Percentiles rank a stretch among this genome's conserved stretches.
Evolutionary conservation across 2,329 filamentous ascomycete species (phyloP).

Genomic region (Aspergillus flavus): DNA sequence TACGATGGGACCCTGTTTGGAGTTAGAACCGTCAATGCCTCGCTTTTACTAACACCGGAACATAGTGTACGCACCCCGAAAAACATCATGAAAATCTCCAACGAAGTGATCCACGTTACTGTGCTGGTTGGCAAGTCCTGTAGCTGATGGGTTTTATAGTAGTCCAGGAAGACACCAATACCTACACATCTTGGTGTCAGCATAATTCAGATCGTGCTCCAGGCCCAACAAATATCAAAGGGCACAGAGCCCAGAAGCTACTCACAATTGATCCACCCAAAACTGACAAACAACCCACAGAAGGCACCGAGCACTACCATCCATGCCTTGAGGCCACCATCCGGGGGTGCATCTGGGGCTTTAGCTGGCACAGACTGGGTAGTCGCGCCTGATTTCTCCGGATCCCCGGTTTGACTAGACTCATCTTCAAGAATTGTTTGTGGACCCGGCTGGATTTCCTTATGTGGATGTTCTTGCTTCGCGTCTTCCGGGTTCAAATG

Average conservation of each 20-base stretch:
- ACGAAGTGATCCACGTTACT: slow-evolving; percentile 11
- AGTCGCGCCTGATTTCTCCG: slow-evolving; percentile 11
- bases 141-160: slow-evolving; percentile 7
- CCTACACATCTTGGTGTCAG: neutral
- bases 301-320: slow-evolving; percentile 54
- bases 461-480: neutral
- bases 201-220: neutral
- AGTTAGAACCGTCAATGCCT: slow-evolving; percentile 26
- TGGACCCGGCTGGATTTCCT: neutral
- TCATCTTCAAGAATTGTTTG: slow-evolving; percentile 7
- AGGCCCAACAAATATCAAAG: slow-evolving; percentile 27
- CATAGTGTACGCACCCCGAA: slow-evolving; percentile 5
- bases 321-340: slow-evolving; percentile 38
- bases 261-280: slow-evolving; percentile 55
- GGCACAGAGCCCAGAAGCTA: slow-evolving; percentile 27
- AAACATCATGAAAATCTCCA: slow-evolving; percentile 12
- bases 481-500: neutral
- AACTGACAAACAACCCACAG: slow-evolving; percentile 52
- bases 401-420: neutral
- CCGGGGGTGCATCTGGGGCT: slow-evolving; percentile 26
- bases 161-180: slow-evolving; percentile 8
- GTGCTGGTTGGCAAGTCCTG: slow-evolving; percentile 2
- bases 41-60: neutral
- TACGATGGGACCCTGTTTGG: slow-evolving; percentile 40
- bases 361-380: slow-evolving; percentile 9